Evolutionary conservation across 106 monocot species (phyloP).

Genomic region (Agapanthus africanus): DNA sequence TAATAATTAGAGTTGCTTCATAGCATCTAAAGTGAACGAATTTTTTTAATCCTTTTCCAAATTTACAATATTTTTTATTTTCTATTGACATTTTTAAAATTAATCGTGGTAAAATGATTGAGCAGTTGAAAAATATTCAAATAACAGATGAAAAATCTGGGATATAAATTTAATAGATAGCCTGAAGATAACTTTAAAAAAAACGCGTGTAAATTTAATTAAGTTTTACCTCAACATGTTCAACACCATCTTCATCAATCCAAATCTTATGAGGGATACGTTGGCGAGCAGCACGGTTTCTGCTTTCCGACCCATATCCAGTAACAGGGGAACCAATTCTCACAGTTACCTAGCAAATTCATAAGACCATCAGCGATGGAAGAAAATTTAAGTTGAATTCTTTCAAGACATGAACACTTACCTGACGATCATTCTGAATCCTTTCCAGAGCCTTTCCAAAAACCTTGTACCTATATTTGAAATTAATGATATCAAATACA

Average conservation of each 20-base stretch:
- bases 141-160: background rate
- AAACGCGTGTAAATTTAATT: background rate
- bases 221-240: constrained; percentile 80
- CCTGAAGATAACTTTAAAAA: background rate
- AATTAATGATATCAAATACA: background rate
- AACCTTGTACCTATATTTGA: constrained; percentile 73
- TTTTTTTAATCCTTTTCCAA: background rate
- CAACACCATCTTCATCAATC: constrained; percentile 93
- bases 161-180: background rate
- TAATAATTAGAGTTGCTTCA: background rate
- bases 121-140: too few relatives aligned
- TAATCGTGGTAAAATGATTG: too few relatives aligned
- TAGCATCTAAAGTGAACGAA: background rate
- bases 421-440: constrained; percentile 93
- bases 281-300: constrained; percentile 95
- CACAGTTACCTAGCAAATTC: constrained; percentile 63
- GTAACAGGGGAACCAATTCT: constrained; percentile 93
- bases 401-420: constrained; percentile 11
- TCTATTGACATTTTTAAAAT: background rate
- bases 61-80: too few relatives aligned
- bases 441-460: constrained; percentile 91
- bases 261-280: constrained; percentile 71
- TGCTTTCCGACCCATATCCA: constrained; percentile 93
- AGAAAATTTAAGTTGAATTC: background rate
- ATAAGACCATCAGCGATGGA: background rate